A percentile compares a stretch with the other conserved stretches of the same genome.
phyloP scores from a whole-genome alignment of 1,139 yeast species.

The Yamadazyma sp. region DNA sequence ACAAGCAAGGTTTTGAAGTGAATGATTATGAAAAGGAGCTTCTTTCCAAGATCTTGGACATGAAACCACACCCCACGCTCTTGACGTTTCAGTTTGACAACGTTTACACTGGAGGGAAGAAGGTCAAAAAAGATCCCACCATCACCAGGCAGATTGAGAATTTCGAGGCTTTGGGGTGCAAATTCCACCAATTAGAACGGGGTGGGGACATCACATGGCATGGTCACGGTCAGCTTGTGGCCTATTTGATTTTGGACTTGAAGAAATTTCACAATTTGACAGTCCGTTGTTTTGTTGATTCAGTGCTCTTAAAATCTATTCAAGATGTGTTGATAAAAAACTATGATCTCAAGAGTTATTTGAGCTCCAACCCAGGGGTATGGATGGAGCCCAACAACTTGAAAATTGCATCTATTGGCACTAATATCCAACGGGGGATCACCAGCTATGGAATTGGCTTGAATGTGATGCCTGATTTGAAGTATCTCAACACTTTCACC shows the following conservation, averaged over 20 bases:
- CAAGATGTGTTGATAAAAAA: conserved; percentile 49
- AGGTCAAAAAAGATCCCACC: conserved; percentile 56
- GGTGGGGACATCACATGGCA: conserved; percentile 99
- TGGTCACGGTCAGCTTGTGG: conserved; percentile 91
- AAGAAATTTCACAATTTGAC: conserved; percentile 58
- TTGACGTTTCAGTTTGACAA: conserved; percentile 81
- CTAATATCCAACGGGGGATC: conserved; percentile 78
- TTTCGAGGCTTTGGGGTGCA: conserved; percentile 41
- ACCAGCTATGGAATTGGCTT: conserved; percentile 90
- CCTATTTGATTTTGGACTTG: conserved; percentile 79
- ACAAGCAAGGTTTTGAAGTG: conserved; percentile 39
- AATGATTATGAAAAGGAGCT: conserved; percentile 48
- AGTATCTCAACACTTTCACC: conserved; percentile 65
- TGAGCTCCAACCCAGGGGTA: conserved; percentile 80
- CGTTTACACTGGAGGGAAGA: conserved; percentile 86
- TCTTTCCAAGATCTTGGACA: conserved; percentile 41
- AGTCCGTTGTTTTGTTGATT: conserved; percentile 72
- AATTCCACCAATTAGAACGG: conserved; percentile 71
- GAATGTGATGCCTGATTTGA: conserved; percentile 72
- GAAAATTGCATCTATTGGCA: conserved; percentile 89
- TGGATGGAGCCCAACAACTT: conserved; percentile 59
- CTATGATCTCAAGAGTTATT: conserved; percentile 43
- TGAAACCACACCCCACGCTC: conserved; percentile 63
- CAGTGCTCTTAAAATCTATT: conserved; percentile 64
- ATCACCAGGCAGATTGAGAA: conserved; percentile 32